Conservation (phyloP, 169 alveolate genomes). For the Toxoplasma gondii region DNA sequence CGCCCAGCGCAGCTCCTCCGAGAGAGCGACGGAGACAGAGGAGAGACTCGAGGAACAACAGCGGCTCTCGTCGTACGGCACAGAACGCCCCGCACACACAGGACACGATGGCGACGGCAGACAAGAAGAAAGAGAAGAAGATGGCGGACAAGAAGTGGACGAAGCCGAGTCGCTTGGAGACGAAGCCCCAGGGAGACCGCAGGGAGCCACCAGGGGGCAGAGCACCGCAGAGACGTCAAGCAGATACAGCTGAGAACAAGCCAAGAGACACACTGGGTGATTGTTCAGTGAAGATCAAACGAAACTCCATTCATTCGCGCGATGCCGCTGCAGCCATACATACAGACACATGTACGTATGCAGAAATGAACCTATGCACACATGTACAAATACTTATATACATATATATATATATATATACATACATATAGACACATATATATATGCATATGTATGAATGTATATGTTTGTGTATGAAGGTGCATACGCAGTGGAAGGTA, state of each 20-base stretch:
- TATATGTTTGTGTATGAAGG: background rate
- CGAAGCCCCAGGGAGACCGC: background rate
- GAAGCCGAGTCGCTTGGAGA: background rate
- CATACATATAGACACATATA: background rate
- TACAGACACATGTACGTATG: too few relatives aligned
- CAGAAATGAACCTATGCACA: too few relatives aligned
- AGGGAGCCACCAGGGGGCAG: background rate
- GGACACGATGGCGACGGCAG: background rate
- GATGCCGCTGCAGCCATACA: too few relatives aligned
- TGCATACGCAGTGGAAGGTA: too few relatives aligned
- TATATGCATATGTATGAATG: background rate
- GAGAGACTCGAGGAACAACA: background rate
- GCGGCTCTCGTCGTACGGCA: background rate
- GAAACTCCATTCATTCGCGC: too few relatives aligned
- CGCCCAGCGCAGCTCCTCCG: constrained; percentile 37
- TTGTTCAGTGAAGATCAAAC: background rate
- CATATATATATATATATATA: too few relatives aligned
- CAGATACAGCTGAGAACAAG: constrained; percentile 44
- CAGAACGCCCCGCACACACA: background rate
- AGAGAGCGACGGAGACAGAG: background rate
- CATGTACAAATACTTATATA: too few relatives aligned
- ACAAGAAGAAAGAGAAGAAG: background rate
- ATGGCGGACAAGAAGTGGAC: background rate
- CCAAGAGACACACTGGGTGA: background rate
- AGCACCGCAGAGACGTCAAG: constrained; percentile 56